Conservation (phyloP, 208 protist species). For the Leptomonas seymouri region DNA sequence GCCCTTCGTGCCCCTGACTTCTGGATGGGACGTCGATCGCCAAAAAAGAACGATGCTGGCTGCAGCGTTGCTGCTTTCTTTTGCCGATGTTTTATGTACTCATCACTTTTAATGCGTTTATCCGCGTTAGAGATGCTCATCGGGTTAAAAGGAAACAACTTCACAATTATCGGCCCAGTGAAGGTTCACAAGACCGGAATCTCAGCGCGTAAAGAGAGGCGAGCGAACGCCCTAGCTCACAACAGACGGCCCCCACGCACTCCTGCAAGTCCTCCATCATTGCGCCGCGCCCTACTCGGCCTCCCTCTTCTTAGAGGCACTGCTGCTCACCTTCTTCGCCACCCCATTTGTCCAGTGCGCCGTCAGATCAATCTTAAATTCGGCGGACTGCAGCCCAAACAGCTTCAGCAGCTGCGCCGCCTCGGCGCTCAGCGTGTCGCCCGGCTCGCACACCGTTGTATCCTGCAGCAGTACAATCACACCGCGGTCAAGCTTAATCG, state of each 20-base stretch:
- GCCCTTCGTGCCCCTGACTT: too few relatives aligned
- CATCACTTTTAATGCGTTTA: not conserved
- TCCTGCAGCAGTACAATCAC: constrained; percentile 91
- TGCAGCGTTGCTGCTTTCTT: not conserved
- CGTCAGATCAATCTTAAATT: constrained; percentile 87
- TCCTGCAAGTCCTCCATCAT: not conserved
- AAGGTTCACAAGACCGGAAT: too few relatives aligned
- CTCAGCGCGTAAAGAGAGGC: too few relatives aligned
- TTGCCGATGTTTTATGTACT: not conserved
- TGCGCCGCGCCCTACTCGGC: constrained; percentile 1
- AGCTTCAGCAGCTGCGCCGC: constrained; percentile 91
- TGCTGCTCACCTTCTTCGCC: constrained; percentile 64
- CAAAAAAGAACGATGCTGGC: too few relatives aligned
- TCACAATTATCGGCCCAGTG: not conserved
- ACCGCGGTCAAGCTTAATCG: constrained; percentile 90
- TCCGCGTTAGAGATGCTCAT: not conserved
- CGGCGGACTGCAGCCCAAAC: constrained; percentile 79
- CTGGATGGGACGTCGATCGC: too few relatives aligned
- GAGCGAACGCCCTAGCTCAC: too few relatives aligned
- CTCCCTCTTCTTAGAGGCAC: constrained; percentile 7
- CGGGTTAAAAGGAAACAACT: not conserved
- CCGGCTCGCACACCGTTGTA: constrained; percentile 87
- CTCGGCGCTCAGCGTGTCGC: constrained; percentile 90
- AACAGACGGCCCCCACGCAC: not conserved
- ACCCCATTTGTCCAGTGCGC: constrained; percentile 90